Evolutionary conservation across 768 basidiomycete genomes (phyloP), one percentile per base, ranked within the genome.

Genomic region (Naganishia antarctica): DNA sequence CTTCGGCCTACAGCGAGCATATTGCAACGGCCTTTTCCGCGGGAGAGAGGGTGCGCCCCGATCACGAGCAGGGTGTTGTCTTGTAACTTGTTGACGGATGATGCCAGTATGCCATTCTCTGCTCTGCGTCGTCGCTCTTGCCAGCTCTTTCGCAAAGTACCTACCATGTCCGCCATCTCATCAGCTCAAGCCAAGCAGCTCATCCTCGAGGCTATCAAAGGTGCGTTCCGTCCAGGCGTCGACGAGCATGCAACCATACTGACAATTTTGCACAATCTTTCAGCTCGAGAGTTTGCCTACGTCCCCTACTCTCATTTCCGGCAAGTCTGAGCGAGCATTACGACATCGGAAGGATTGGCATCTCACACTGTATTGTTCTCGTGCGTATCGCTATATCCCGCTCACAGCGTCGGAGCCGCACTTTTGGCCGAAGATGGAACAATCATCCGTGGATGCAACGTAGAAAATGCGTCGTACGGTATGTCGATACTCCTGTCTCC

Each of bases 391-490:
- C 3, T 43, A n/a, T 44, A 37, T 26, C 15, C 1, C 46, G 43
- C 66, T 8, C 34, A 26, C 18, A 69, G 71, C 8, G 94, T 97
- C 16, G 94, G 94, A 0, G 93, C 92, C 0, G 89, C 91, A 1
- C 78, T 97, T 12, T 78, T 97, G 18, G 73, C 82, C 0, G 84
- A 87, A 31, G 74, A 70, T 44, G 90, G 89, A 0, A 76, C 80
- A 9, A 83, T 94, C 23, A 84, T 94, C 65, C 86, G 84, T 66
- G 92, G 94, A 5, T 87, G 88, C 31, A 97, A 96, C 75, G 83
- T 98, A 66, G 96, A 99, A 80, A 97, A 96, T 71, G 91, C 91
- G 0, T 87, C 88, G 0, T 90, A 90, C 71, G 91, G 93, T 92
- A 21, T 26, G 76, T 69, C n/a, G n/a, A n/a, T n/a, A n/a, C n/a